Evolutionary conservation across 1,284 basidiomycete genomes (phyloP).

Genomic region (Farysia itapuensis): DNA sequence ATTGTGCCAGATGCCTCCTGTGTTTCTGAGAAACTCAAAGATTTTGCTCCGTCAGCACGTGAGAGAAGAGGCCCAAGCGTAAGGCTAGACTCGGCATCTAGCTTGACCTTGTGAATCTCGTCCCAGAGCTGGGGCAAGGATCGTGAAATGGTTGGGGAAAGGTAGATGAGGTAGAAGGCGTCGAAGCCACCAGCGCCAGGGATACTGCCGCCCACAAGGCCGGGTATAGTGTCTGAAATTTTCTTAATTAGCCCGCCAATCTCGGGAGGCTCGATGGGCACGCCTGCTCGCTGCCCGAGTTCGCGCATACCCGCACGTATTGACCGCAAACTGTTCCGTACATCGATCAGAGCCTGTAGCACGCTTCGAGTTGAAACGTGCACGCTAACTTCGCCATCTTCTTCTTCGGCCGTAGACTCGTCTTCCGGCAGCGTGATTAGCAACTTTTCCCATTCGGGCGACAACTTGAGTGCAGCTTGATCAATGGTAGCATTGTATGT

Average conservation of each 20-base stretch:
- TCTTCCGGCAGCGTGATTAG: constrained; percentile 14
- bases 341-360: constrained; percentile 35
- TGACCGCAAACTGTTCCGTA: constrained; percentile 63
- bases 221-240: constrained; percentile 71
- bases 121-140: constrained; percentile 31
- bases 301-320: constrained; percentile 80
- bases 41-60: constrained; percentile 21
- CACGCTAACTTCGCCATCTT: constrained; percentile 5
- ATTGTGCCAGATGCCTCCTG: neutral
- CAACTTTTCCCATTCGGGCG: constrained; percentile 25
- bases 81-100: constrained; percentile 16
- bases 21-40: neutral
- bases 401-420: neutral
- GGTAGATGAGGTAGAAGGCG: constrained; percentile 81
- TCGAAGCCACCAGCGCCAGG: constrained; percentile 98
- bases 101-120: constrained; percentile 21
- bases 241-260: constrained; percentile 85
- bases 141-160: constrained; percentile 11
- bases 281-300: constrained; percentile 78
- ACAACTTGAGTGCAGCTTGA: constrained; percentile 47
- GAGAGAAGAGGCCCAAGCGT: constrained; percentile 27
- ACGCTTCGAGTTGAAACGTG: constrained; percentile 10
- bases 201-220: constrained; percentile 90
- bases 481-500: constrained; percentile 51
- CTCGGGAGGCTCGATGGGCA: constrained; percentile 87